Percentiles rank a stretch among this genome's conserved stretches.
These are phyloP conservation scores for Poa pratensis DNA, from an alignment of 176 grass and related monocot species.

Conservation along the genomic window DNA sequence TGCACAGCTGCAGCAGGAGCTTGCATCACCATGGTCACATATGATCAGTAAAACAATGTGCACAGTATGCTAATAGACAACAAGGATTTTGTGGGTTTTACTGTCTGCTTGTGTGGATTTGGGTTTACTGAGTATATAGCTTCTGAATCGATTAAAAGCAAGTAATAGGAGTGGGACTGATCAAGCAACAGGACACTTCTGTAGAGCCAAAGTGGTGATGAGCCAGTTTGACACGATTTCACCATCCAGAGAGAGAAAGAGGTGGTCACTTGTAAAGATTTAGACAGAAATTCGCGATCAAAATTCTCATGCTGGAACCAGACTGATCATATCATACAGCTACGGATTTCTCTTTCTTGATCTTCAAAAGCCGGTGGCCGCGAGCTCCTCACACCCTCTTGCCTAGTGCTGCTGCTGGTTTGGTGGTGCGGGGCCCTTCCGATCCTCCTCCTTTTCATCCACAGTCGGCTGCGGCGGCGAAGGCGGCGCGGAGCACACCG, in stretches of 20 bases:
- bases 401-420: background rate
- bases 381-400: constrained; percentile 21
- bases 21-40: background rate
- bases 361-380: background rate
- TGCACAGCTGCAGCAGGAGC: background rate
- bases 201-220: background rate
- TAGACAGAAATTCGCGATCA: constrained; percentile 35
- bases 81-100: no score
- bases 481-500: constrained; percentile 67
- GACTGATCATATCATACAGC: background rate
- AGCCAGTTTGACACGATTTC: no score
- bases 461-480: constrained; percentile 4
- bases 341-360: background rate
- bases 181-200: background rate
- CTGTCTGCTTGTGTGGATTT: background rate
- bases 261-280: constrained; percentile 19
- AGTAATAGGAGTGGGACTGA: background rate
- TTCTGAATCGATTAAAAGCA: background rate
- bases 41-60: background rate
- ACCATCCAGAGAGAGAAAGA: background rate
- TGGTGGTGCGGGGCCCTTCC: background rate
- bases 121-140: background rate
- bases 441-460: constrained; percentile 35
- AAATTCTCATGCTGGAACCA: constrained; percentile 34
- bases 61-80: no score